These are phyloP conservation scores for Lachnellula arida DNA, from an alignment of 2,329 filamentous ascomycete genomes.

Conservation along the genomic window DNA sequence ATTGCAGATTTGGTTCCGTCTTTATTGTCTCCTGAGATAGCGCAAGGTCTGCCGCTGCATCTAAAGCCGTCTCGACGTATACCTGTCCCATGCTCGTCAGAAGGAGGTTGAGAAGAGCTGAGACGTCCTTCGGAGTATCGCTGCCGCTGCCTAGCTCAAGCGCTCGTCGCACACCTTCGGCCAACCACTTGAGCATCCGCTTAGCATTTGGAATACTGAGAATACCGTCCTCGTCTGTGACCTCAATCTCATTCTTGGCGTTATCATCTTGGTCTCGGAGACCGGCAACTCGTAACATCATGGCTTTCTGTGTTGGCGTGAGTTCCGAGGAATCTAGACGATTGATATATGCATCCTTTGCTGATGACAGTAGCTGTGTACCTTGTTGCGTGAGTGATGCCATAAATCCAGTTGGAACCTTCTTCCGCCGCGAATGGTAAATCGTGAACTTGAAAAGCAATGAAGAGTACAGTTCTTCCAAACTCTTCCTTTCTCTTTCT, in stretches of 20 bases:
- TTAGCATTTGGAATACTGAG: slow-evolving; percentile 86
- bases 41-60: slow-evolving; percentile 69
- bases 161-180: slow-evolving; percentile 86
- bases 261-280: slow-evolving; percentile 69
- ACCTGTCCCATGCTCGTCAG: slow-evolving; percentile 85
- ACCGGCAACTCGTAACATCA: slow-evolving; percentile 85
- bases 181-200: slow-evolving; percentile 95
- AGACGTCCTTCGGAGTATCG: slow-evolving; percentile 93
- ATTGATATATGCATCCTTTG: slow-evolving; percentile 87
- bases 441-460: slow-evolving; percentile 94
- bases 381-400: slow-evolving; percentile 85
- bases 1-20: slow-evolving; percentile 80
- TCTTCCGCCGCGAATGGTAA: slow-evolving; percentile 86
- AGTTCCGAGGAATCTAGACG: slow-evolving; percentile 84
- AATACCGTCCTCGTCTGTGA: slow-evolving; percentile 82
- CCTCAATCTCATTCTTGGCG: slow-evolving; percentile 75
- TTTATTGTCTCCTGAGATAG: slow-evolving; percentile 73
- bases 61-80: slow-evolving; percentile 62
- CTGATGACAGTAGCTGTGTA: slow-evolving; percentile 80
- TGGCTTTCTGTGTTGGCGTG: slow-evolving; percentile 80
- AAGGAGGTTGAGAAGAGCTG: slow-evolving; percentile 75
- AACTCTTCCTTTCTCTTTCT: slow-evolving; percentile 60
- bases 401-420: slow-evolving; percentile 87
- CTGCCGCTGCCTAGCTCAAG: slow-evolving; percentile 82
- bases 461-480: slow-evolving; percentile 83